Evolutionary conservation across 306 rosid species (phyloP), one percentile per base, ranked within the genome.

Genomic region (Senna tora): DNA sequence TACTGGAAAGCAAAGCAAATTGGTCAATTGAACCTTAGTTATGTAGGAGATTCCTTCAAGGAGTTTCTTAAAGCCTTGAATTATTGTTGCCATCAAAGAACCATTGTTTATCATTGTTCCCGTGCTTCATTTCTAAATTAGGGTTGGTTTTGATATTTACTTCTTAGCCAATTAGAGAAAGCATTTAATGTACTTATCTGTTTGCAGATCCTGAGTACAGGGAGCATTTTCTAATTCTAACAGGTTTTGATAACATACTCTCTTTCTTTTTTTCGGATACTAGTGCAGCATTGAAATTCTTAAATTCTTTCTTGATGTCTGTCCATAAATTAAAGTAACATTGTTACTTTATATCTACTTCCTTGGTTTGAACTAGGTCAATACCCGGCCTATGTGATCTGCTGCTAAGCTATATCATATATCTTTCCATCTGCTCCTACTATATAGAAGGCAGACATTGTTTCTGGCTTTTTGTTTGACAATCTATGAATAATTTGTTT

Each of bases 121-220:
- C 58, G n/a, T 42, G n/a, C 72, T 46, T 67, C 17, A 47, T n/a
- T 67, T 67, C 58, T 67, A 32, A 7, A 49, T 30, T 28, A 16
- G 42, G 56, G 19, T 64, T 64, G 39, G 42, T 45, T 65, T 65
- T 46, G 32, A 17, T n/a, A 0, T 67, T 67, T 20, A 16, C 54
- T 47, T 66, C 57, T 45, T 20, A 9, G 25, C 72, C 58, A 28
- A 47, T 36, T 7, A 4, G 56, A 16, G 72, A 67, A 49, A 25
- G 72, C 58, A 67, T 47, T 47, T 67, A 16, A 47, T 49, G 43
- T n/a, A 30, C 42, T n/a, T 67, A 16, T 67, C 46, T 67, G 30
- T 67, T 49, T 66, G 71, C 71, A 47, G 71, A 67, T 67, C 25
- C 55, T 67, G 72, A 50, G 39, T 67, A 47, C 46, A 67, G 45